Base-by-base conservation (phyloP, 352 stramenopile species). In the Phytophthora colocasiae region DNA sequence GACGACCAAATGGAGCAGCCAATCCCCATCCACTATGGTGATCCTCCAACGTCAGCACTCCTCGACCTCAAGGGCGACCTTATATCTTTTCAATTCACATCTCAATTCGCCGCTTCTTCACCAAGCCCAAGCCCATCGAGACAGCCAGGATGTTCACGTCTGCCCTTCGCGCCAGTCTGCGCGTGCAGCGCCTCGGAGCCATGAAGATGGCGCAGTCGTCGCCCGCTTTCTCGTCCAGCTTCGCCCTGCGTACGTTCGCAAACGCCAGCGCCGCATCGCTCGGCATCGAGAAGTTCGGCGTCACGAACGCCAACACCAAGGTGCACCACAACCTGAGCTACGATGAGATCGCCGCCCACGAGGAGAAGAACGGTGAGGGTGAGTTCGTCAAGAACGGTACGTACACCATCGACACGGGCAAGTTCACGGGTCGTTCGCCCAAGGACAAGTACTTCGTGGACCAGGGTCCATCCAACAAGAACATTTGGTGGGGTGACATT, bases 361-460 rank as follows among this genome's bases (percentile, higher is more conserved):
- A 99, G 85, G 78, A 95, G 24, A 81, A 77, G 41, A 98, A 99
- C 82, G 92, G 96, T 29, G 97, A 99, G 80, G 83, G 90, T 47
- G 45, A 84, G 65, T 89, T 97, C 44, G 78, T 98, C 48, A 93
- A 91, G 50, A 93, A 95, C 39, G 92, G 96, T 68, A 98, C 96
- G 49, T 99, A 99, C 77, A 92, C 90, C 29, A 97, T 99, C 48
- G 97, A 99, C 77, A 99, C 97, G 50, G 97, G 97, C 63, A 99
- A 98, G 77, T 99, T 98, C 83, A 99, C 97, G 17, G 97, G 97
- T 63, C 93, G 97, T 52, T 99, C 95, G 70, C 97, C 97, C 55
- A 98, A 98, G 84, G 97, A 99, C 86, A 99, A 99, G 83, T 99
- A 93, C 83, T 94, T 99, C 58, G 97, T 99, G 22, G 87, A 98